phyloP scores from a whole-genome alignment of 371 early-diverging fungal genomes.

The Apophysomyces variabilis region DNA sequence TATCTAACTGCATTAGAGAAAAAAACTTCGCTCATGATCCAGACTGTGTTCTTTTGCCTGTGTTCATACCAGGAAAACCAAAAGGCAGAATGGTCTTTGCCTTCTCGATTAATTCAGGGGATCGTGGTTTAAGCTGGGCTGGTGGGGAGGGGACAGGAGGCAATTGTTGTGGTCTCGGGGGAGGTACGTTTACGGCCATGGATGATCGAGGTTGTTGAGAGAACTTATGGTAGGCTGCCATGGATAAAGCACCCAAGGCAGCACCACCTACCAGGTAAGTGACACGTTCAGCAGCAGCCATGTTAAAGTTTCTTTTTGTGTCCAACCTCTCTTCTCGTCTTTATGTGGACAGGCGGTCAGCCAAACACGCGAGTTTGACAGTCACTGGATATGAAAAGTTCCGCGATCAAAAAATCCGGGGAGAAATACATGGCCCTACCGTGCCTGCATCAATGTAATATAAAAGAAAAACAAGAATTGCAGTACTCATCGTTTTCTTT shows the following conservation, averaged over 20 bases:
- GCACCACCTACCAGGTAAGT: slow-evolving; percentile 54
- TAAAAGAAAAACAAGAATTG: no score
- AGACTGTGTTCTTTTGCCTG: not conserved
- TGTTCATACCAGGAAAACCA: slow-evolving; percentile 47
- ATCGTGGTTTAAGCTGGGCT: slow-evolving; percentile 11
- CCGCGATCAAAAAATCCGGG: no score
- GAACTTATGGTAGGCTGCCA: slow-evolving; percentile 48
- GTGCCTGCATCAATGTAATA: no score
- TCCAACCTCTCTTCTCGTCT: no score
- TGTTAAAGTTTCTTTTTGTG: not conserved
- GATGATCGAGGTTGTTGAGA: slow-evolving; percentile 36
- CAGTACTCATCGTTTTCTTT: no score
- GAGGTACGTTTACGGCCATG: slow-evolving; percentile 14
- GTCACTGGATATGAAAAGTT: no score
- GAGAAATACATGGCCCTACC: no score
- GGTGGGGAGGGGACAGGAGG: slow-evolving; percentile 10
- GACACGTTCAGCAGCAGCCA: slow-evolving; percentile 39
- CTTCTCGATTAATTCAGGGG: slow-evolving; percentile 37
- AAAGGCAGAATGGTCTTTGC: slow-evolving; percentile 53
- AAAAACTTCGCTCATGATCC: not conserved
- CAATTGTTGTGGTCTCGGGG: slow-evolving; percentile 14
- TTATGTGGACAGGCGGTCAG: no score
- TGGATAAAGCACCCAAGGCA: slow-evolving; percentile 48
- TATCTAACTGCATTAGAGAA: slow-evolving; percentile 7
- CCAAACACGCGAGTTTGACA: no score